Base-by-base conservation (phyloP, 331 rosid genomes). In the Quercus phellos region DNA sequence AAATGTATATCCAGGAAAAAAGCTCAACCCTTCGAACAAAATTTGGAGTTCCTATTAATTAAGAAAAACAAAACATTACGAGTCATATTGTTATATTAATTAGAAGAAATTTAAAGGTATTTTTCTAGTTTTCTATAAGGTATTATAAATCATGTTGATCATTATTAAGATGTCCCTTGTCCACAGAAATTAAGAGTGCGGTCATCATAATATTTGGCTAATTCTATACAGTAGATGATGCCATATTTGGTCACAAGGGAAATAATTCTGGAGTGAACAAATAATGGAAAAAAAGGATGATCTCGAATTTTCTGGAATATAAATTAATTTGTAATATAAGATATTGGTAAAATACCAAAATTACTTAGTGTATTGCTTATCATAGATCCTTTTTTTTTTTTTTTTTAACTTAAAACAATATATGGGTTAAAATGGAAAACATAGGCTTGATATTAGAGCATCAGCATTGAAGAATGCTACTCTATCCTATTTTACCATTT, bases 281-380 rank as follows among this genome's bases (percentile, higher is more conserved):
- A 82, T 32, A 24, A 56, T 69, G 97, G 97, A 56, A 92, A 92
- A 85, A 92, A 34, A 94, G 21, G 98, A 94, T 76, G 98, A 90
- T 74, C 98, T 84, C 97, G 97, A 94, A 68, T 77, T 94, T 81
- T 92, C 83, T 35, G 86, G 88, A 38, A 38, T 38, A 38, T 38
- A 38, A 8, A 7, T 8, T 38, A 38, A 38, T 38, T 8, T 38
- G 46, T 8, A 38, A 38, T 38, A 38, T 38, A 38, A 38, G 11
- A 38, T 38, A 7, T 7, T 38, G 43, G 43, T 38, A 38, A 38
- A 38, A 38, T 38, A 38, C 43, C 7, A 38, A 38, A 38, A 38
- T 38, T 38, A 38, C 3, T 35, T 38, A 38, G 12, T 38, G 46
- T 8, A 38, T 38, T 38, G 11, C 2, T 38, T 38, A 7, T 2